These are phyloP conservation scores for Suhomyces pyralidae DNA, from an alignment of 805 yeast species.

Conservation along the genomic window DNA sequence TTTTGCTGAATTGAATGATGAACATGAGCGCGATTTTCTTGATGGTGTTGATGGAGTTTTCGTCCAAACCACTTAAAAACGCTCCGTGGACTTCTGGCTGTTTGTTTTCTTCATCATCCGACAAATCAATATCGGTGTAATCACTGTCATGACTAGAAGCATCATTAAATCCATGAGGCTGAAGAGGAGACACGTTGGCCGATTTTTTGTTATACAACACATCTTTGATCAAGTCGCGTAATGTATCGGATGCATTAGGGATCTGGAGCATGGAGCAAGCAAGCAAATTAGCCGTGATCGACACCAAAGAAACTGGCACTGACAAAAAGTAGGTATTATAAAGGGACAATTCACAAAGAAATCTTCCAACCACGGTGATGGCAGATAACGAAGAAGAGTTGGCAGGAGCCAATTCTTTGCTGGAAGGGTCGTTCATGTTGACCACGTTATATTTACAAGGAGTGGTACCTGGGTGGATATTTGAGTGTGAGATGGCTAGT, in stretches of 20 bases:
- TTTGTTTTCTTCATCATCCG: conserved; percentile 40
- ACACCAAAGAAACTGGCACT: conserved; percentile 44
- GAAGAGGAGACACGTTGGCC: background rate
- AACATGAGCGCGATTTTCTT: conserved; percentile 44
- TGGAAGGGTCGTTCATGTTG: conserved; percentile 4
- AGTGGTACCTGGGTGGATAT: conserved; percentile 17
- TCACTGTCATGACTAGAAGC: conserved; percentile 1
- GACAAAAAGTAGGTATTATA: conserved; percentile 49
- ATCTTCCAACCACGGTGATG: conserved; percentile 51
- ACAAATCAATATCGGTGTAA: conserved; percentile 9
- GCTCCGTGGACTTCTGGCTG: conserved; percentile 45
- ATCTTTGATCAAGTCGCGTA: conserved; percentile 21
- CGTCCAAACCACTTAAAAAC: conserved; percentile 48
- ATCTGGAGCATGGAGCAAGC: conserved; percentile 54
- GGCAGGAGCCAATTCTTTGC: conserved; percentile 9
- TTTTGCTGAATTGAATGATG: conserved; percentile 40
- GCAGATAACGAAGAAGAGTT: conserved; percentile 42
- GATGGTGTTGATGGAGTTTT: conserved; percentile 35
- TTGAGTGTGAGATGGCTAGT: conserved; percentile 36
- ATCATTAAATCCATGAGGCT: background rate
- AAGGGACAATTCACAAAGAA: conserved; percentile 52
- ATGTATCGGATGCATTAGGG: conserved; percentile 39
- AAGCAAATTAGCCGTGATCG: conserved; percentile 48
- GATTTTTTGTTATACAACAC: conserved; percentile 3
- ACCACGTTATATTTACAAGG: conserved; percentile 24